These are phyloP conservation scores for Penicillium crustosum DNA, from an alignment of 2,329 filamentous ascomycete genomes.

Conservation along the genomic window DNA sequence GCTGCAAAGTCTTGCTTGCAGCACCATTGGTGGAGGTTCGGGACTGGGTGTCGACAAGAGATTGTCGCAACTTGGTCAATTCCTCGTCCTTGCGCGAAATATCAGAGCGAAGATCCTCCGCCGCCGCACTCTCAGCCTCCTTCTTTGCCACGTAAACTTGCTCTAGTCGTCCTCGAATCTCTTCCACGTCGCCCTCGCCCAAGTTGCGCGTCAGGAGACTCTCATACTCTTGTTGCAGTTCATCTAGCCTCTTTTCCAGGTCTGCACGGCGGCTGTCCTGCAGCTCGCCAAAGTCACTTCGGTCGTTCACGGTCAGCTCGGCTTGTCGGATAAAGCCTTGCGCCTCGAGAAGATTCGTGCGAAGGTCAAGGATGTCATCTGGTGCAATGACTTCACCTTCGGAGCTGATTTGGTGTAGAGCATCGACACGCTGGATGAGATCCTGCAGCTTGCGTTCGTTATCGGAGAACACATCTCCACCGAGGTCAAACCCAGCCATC, in stretches of 20 bases:
- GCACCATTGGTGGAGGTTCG: conserved; percentile 59
- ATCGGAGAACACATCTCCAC: conserved; percentile 87
- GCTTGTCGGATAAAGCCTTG: conserved; percentile 92
- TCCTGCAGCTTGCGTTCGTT: conserved; percentile 84
- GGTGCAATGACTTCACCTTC: conserved; percentile 76
- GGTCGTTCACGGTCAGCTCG: conserved; percentile 79
- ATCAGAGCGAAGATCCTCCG: conserved; percentile 74
- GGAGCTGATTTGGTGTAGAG: conserved; percentile 72
- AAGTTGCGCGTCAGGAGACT: conserved; percentile 77
- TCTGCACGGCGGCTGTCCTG: conserved; percentile 67
- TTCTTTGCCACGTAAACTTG: conserved; percentile 74
- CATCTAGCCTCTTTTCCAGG: conserved; percentile 71
- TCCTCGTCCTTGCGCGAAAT: conserved; percentile 76
- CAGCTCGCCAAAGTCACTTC: conserved; percentile 61
- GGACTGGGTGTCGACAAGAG: conserved; percentile 69
- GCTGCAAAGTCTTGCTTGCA: conserved; percentile 78
- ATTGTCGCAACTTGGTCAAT: conserved; percentile 74
- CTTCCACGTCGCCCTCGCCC: conserved; percentile 73
- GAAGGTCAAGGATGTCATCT: conserved; percentile 75
- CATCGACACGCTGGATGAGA: conserved; percentile 79
- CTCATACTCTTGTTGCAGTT: conserved; percentile 80
- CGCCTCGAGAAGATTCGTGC: conserved; percentile 77
- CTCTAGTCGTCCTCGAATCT: conserved; percentile 77
- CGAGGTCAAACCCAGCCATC: conserved; percentile 98
- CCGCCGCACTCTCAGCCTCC: conserved; percentile 69